Conservation (phyloP, 2,329 filamentous ascomycete species). For the Aspergillus fischeri region DNA sequence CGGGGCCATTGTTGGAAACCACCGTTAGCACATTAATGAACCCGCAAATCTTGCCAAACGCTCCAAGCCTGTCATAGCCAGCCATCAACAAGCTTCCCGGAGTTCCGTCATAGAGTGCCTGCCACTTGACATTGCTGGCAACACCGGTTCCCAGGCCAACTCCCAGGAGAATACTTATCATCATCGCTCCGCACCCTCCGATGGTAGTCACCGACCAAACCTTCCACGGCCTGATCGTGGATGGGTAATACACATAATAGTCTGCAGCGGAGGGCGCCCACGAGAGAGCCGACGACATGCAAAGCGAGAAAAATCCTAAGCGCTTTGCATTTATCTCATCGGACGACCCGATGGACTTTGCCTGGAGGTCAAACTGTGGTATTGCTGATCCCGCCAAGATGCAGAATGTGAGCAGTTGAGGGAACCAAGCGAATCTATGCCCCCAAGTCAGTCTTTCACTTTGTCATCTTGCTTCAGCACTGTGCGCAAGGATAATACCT, state of each 20-base stretch:
- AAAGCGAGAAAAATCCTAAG: conserved; percentile 35
- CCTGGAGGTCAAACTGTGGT: conserved; percentile 28
- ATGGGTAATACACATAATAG: conserved; percentile 44
- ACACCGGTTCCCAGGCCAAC: conserved; percentile 40
- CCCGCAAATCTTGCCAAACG: conserved; percentile 42
- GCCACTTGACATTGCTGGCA: conserved; percentile 26
- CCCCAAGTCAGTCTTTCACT: not conserved
- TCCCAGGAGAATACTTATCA: conserved; percentile 37
- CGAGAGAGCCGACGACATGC: conserved; percentile 32
- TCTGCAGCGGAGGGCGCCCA: conserved; percentile 38
- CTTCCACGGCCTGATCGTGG: conserved; percentile 31
- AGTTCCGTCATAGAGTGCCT: conserved; percentile 16
- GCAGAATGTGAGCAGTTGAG: conserved; percentile 39
- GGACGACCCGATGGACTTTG: conserved; percentile 23
- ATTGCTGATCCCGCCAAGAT: conserved; percentile 40
- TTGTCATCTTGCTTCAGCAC: not conserved
- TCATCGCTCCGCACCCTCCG: conserved; percentile 31
- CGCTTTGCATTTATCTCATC: conserved; percentile 33
- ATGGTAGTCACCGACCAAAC: conserved; percentile 37
- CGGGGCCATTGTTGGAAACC: conserved; percentile 43
- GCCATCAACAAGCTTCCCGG: conserved; percentile 38
- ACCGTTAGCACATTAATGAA: conserved; percentile 41
- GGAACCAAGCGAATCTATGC: conserved; percentile 37
- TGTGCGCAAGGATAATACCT: conserved; percentile 22
- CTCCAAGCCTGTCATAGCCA: conserved; percentile 36